Evolutionary conservation across 140 eudicot species (phyloP).

Genomic region (Stevia rebaudiana): DNA sequence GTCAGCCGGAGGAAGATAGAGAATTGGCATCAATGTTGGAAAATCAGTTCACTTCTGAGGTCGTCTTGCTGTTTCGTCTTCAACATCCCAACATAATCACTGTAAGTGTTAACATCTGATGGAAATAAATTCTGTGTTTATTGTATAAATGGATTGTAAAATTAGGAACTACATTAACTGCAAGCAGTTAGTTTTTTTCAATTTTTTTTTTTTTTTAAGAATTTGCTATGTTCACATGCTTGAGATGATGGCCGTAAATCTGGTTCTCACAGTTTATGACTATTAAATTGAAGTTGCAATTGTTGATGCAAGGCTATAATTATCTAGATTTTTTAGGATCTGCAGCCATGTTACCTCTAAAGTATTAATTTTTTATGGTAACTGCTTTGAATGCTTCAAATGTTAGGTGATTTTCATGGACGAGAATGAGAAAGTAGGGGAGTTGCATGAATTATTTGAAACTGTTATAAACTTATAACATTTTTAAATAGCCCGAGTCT

Average conservation of each 20-base stretch:
- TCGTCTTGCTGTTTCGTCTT: conserved; percentile 63
- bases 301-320: conserved; percentile 13
- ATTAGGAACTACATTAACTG: background rate
- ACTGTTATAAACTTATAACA: background rate
- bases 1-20: conserved; percentile 88
- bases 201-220: background rate
- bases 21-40: conserved; percentile 74
- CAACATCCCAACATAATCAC: conserved; percentile 80
- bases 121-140: background rate
- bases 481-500: conserved; percentile 4
- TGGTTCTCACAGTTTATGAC: background rate
- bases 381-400: conserved; percentile 22
- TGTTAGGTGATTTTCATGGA: conserved; percentile 18
- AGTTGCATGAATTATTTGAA: background rate
- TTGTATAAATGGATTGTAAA: background rate
- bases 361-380: background rate
- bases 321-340: conserved; percentile 9
- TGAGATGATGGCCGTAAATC: background rate
- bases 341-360: conserved; percentile 18
- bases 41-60: conserved; percentile 74
- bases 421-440: conserved; percentile 13
- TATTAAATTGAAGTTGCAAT: background rate
- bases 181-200: too few species aligned
- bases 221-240: background rate
- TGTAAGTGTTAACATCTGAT: conserved; percentile 39